Percentiles rank a stretch among this genome's conserved stretches.
Conservation (phyloP, 768 basidiomycete species). For the Amylocystis lapponica region DNA sequence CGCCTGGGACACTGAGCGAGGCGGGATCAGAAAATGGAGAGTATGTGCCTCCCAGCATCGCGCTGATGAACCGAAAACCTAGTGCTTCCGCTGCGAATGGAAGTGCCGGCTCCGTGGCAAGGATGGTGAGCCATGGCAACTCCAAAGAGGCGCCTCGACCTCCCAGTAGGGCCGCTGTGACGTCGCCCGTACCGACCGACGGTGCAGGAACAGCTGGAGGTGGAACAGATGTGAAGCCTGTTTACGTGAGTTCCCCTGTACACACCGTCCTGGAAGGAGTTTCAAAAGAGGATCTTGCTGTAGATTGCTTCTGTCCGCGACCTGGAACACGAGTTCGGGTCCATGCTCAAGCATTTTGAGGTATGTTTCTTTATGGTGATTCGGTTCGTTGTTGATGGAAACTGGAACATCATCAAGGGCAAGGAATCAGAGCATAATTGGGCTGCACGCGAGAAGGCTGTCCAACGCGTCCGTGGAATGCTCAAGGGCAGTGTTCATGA, state of each 20-base stretch:
- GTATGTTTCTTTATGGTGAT: constrained; percentile 40
- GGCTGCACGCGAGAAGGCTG: constrained; percentile 71
- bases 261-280: constrained; percentile 1
- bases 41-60: constrained; percentile 73
- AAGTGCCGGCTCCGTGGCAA: constrained; percentile 27
- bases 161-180: constrained; percentile 51
- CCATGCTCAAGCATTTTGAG: constrained; percentile 78
- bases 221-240: constrained; percentile 47
- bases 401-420: constrained; percentile 45
- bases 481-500: constrained; percentile 77
- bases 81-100: constrained; percentile 5
- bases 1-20: constrained; percentile 41
- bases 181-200: constrained; percentile 35
- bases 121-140: constrained; percentile 44
- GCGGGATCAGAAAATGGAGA: constrained; percentile 62
- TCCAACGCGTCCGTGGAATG: constrained; percentile 83
- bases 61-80: constrained; percentile 50
- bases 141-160: constrained; percentile 49
- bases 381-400: neutral
- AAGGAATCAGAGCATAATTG: constrained; percentile 98
- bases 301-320: constrained; percentile 84
- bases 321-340: constrained; percentile 77
- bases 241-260: constrained; percentile 52
- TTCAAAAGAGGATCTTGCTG: neutral
- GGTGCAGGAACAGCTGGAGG: constrained; percentile 29